Base-by-base conservation (phyloP, 352 stramenopile species). In the Globisporangium radiosum region DNA sequence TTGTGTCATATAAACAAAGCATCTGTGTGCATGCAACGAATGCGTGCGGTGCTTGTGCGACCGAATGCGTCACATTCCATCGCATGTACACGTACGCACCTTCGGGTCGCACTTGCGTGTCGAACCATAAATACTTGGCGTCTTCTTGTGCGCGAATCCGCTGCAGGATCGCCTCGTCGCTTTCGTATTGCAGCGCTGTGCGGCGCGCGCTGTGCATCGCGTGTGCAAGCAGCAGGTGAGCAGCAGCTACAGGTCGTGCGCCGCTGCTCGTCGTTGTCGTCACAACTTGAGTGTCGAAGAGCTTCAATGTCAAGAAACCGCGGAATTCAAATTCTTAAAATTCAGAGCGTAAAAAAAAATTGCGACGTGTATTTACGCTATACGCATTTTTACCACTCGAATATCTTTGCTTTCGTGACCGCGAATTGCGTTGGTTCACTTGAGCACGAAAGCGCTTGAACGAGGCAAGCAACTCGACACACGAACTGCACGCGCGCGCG, bases 71-170 rank as follows among this genome's bases (percentile, higher is more conserved):
- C 11, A 6, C 17, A 50, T 8, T 51, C 37, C 14, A 19, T 47
- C 10, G n/a, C 42, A 45, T 33, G 17, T 6, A 19, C 44, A 54
- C 52, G 25, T 37, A 33, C 33, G 38, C 42, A 90, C 82, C 82
- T 67, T 86, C 76, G 13, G 75, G 75, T 36, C 68, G 72, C 33
- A 90, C 62, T 13, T 72, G 38, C 44, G 82, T 79, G 57, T 73
- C 76, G 64, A 92, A 90, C 82, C 82, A 92, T 19, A 92, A 60
- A 55, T 78, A 84, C 45, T 65, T 55, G 37, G 72, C 65, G 36
- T 45, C 53, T 38, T 65, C 60, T 45, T 51, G 44, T 40, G 60
- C 49, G 2, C 56, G 48, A 56, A 64, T 60, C 44, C 56, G 62
- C 19, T 17, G 60, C 54, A 65, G 15, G 42, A 65, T 43, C 47